These are phyloP conservation scores for Peronospora belbahrii DNA, from an alignment of 352 stramenopile species.

Conservation along the genomic window DNA sequence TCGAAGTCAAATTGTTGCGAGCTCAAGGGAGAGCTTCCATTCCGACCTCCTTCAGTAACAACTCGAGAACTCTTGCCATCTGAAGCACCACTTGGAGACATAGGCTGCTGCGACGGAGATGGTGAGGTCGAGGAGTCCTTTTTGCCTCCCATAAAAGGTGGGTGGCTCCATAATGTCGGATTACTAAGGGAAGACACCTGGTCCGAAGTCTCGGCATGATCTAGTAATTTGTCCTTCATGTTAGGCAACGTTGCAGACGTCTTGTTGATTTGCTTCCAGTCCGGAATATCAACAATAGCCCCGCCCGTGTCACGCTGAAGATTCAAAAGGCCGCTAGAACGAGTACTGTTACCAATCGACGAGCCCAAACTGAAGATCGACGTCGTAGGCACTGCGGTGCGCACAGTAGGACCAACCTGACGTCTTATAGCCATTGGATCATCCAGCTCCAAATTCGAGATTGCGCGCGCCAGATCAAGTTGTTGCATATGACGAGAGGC, in stretches of 20 bases:
- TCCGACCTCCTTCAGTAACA: constrained; percentile 12
- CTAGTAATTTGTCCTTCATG: constrained; percentile 35
- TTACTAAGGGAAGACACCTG: constrained; percentile 45
- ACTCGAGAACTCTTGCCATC: constrained; percentile 15
- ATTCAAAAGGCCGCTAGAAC: constrained; percentile 37
- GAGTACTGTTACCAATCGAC: constrained; percentile 36
- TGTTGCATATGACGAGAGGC: constrained; percentile 74
- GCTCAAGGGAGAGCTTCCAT: constrained; percentile 4
- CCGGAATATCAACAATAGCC: constrained; percentile 39
- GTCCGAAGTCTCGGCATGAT: constrained; percentile 19
- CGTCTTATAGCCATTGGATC: constrained; percentile 64
- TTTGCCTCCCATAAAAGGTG: constrained; percentile 42
- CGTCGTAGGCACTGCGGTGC: constrained; percentile 40
- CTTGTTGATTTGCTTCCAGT: constrained; percentile 54
- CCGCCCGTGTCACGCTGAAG: constrained; percentile 43
- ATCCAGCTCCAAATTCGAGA: constrained; percentile 73
- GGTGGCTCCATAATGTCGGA: constrained; percentile 56
- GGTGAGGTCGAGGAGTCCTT: constrained; percentile 19
- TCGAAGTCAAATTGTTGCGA: constrained; percentile 25
- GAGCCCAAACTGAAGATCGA: constrained; percentile 70
- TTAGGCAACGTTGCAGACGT: constrained; percentile 50
- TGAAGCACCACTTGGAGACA: constrained; percentile 16
- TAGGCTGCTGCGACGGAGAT: constrained; percentile 19
- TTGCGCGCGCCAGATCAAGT: constrained; percentile 61
- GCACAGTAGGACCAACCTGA: constrained; percentile 38